phyloP scores from a whole-genome alignment of 257 asterid genomes.

The Dorcoceras hygrometricum region DNA sequence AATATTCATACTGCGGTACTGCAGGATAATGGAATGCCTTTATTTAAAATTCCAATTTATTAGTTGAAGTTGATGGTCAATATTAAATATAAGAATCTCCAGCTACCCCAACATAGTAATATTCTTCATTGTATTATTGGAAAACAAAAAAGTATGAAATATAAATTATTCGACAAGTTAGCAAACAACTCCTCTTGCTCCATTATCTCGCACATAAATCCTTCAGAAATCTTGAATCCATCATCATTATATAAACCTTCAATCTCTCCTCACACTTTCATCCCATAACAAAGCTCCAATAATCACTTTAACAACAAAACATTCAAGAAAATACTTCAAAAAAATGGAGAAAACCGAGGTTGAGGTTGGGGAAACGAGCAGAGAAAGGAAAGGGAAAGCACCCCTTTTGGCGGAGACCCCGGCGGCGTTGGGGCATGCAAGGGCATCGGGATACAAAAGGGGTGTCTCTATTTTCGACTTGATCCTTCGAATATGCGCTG shows the following conservation, averaged over 20 bases:
- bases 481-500: conserved; percentile 35
- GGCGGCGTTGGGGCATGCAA: background rate
- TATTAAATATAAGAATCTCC: background rate
- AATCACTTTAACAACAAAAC: background rate
- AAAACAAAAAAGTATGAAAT: too few relatives aligned
- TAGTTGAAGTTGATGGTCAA: background rate
- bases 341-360: conserved; percentile 42
- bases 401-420: conserved; percentile 34
- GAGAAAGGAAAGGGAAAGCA: conserved; percentile 51
- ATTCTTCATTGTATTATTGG: too few relatives aligned
- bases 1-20: too few relatives aligned
- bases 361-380: conserved; percentile 42
- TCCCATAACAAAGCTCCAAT: background rate
- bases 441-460: conserved; percentile 25
- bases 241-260: background rate
- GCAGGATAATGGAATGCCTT: background rate
- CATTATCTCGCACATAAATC: background rate
- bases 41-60: background rate
- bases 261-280: background rate
- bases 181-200: conserved; percentile 1
- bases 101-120: background rate
- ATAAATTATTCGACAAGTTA: background rate
- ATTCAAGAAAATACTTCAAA: background rate
- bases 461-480: conserved; percentile 23
- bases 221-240: background rate